A percentile compares a stretch with the other conserved stretches of the same genome.
phyloP scores from a whole-genome alignment of 805 yeast genomes.

The Clavispora asparagi region DNA sequence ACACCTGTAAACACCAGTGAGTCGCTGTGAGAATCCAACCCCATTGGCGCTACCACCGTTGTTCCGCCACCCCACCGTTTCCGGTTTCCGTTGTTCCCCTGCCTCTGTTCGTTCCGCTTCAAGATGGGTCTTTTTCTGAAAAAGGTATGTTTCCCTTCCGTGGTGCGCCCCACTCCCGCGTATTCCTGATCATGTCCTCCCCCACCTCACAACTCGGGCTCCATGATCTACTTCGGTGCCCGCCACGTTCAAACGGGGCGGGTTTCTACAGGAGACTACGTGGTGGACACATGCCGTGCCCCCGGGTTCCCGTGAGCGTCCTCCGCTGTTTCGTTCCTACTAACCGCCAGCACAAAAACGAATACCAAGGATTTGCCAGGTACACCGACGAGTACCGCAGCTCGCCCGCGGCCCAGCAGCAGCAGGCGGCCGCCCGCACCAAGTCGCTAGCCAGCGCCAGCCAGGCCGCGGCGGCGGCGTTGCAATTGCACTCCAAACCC shows the following conservation, averaged over 20 bases:
- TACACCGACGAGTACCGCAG: slow-evolving; percentile 24
- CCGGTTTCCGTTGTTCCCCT: not conserved
- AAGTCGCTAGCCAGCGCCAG: slow-evolving; percentile 32
- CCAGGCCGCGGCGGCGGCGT: slow-evolving; percentile 38
- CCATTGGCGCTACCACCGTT: no score
- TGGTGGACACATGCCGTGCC: no score
- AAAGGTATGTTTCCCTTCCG: slow-evolving; percentile 3
- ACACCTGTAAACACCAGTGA: not conserved
- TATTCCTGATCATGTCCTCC: no score
- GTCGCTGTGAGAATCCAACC: not conserved
- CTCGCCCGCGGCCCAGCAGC: slow-evolving; percentile 9
- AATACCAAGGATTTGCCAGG: slow-evolving; percentile 31
- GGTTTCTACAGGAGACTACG: no score
- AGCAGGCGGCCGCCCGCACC: slow-evolving; percentile 17
- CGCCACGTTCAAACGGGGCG: no score
- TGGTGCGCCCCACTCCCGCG: no score
- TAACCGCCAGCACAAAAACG: slow-evolving; percentile 6
- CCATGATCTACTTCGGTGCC: no score
- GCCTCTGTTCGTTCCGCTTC: not conserved
- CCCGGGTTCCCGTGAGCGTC: no score
- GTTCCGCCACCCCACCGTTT: not conserved
- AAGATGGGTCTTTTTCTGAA: slow-evolving; percentile 6
- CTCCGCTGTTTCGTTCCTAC: not conserved
- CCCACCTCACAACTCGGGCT: no score
- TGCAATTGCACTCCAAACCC: slow-evolving; percentile 27